phyloP scores from a whole-genome alignment of 805 yeast species.

The Clavispora fructus region DNA sequence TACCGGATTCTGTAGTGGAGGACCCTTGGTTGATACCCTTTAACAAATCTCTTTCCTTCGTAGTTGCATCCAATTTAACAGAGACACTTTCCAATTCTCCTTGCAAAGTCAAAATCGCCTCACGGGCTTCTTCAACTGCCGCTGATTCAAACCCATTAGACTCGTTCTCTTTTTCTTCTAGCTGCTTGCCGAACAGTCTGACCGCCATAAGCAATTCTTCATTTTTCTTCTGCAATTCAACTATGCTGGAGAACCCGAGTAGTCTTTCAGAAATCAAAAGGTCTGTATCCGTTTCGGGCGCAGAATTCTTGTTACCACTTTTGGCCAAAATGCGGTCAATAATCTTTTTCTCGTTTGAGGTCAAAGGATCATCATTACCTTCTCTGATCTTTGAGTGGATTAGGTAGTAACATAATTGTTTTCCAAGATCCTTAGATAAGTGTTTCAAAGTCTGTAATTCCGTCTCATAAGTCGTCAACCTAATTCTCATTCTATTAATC shows the following conservation, averaged over 20 bases:
- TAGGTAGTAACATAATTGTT: slow-evolving; percentile 73
- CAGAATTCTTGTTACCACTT: slow-evolving; percentile 24
- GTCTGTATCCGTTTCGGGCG: slow-evolving; percentile 61
- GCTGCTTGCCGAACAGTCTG: slow-evolving; percentile 63
- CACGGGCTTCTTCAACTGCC: slow-evolving; percentile 59
- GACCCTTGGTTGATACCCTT: slow-evolving; percentile 19
- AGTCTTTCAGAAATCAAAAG: slow-evolving; percentile 65
- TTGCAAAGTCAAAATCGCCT: slow-evolving; percentile 60
- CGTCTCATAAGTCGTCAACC: slow-evolving; percentile 38
- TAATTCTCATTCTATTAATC: slow-evolving; percentile 26
- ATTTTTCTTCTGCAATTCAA: slow-evolving; percentile 70
- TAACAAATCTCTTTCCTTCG: slow-evolving; percentile 68
- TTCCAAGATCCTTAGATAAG: slow-evolving; percentile 68
- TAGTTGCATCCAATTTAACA: slow-evolving; percentile 46
- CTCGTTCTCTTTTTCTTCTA: slow-evolving; percentile 59
- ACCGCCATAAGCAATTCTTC: slow-evolving; percentile 64
- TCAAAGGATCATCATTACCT: slow-evolving; percentile 55
- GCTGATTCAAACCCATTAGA: slow-evolving; percentile 38
- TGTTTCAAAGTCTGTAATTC: slow-evolving; percentile 47
- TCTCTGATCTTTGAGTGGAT: slow-evolving; percentile 58
- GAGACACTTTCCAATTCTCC: slow-evolving; percentile 51
- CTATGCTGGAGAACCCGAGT: slow-evolving; percentile 60
- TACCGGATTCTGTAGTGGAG: slow-evolving; percentile 3
- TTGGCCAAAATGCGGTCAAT: slow-evolving; percentile 49
- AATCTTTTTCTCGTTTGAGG: slow-evolving; percentile 59